Evolutionary conservation across 163 green algal species (phyloP), one percentile per base, ranked within the genome.

Genomic region (Chloromonas sp.): DNA sequence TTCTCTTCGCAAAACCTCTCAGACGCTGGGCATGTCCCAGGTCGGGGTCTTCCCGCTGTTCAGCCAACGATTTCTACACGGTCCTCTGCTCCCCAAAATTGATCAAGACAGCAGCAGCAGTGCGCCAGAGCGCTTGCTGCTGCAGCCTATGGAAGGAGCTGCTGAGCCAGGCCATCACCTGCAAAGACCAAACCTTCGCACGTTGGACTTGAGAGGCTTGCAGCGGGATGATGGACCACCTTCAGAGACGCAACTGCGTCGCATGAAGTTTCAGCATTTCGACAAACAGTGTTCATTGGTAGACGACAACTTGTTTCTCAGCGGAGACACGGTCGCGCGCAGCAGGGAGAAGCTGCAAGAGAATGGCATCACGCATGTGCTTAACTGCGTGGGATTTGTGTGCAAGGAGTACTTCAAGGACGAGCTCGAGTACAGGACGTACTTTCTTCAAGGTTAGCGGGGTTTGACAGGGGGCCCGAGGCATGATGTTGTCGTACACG

Each of bases 311-410:
- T 82, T 99, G 60, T 98, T 92, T 84, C 84, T 99, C 0, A 92
- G 89, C 14, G 94, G 94, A 36, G 95, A 98, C 84, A 84, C 86
- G 0, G 96, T 99, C 14, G 97, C 97, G 0, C 88, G 91, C 66
- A 95, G 71, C 36, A 84, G 90, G 0, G 91, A 95, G 0, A 91
- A 91, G 0, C 88, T 99, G 77, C 61, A 85, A 1, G 83, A 88
- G 60, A 86, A 92, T 57, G 92, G 93, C 82, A 97, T 99, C 87
- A 98, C 94, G n/a, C 97, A 99, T 84, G 92, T 99, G 1, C 88
- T 99, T 70, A 99, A 99, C 89, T 99, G 96, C 88, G 95, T 98
- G 0, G 97, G 96, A 2, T 95, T 96, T 81, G 90, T 98, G 2
- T 98, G 95, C 87, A 92, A 92, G 1, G 90, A 97, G 79, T 97